Conservation (phyloP, 2,329 filamentous ascomycete genomes). For the Hypoxylon sp. region DNA sequence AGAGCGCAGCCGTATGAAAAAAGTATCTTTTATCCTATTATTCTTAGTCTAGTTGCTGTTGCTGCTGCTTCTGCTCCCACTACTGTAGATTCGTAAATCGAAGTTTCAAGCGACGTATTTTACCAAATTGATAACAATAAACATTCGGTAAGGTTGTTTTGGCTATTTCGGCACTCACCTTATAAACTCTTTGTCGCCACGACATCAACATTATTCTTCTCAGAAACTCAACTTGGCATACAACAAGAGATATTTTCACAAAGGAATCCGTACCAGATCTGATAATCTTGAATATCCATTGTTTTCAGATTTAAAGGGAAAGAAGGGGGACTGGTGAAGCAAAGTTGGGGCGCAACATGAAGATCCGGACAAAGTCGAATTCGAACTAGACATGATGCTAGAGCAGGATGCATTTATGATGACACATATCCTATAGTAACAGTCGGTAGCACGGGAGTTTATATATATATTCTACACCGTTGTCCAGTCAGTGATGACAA, state of each 20-base stretch:
- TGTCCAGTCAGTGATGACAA: too few relatives aligned
- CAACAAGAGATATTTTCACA: conserved; percentile 19
- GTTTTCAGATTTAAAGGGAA: background rate
- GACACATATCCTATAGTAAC: background rate
- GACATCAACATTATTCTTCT: conserved; percentile 12
- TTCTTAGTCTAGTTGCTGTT: too few relatives aligned
- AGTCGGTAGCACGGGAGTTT: background rate
- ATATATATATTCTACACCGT: background rate
- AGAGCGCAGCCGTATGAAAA: too few relatives aligned
- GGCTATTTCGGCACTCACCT: background rate
- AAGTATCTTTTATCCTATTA: background rate
- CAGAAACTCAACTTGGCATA: conserved; percentile 15
- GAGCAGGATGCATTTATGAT: too few relatives aligned
- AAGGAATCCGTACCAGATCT: conserved; percentile 23
- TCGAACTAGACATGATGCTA: background rate
- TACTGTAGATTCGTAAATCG: background rate
- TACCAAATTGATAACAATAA: background rate
- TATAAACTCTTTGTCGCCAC: conserved; percentile 23
- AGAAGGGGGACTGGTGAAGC: background rate
- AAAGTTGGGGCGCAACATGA: background rate
- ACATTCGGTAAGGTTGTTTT: background rate
- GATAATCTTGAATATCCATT: conserved; percentile 5
- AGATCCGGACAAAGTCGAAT: background rate
- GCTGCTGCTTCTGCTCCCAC: background rate
- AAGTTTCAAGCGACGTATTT: background rate